phyloP scores from a whole-genome alignment of 306 rosid species.

The Prinsepia uniflora region DNA sequence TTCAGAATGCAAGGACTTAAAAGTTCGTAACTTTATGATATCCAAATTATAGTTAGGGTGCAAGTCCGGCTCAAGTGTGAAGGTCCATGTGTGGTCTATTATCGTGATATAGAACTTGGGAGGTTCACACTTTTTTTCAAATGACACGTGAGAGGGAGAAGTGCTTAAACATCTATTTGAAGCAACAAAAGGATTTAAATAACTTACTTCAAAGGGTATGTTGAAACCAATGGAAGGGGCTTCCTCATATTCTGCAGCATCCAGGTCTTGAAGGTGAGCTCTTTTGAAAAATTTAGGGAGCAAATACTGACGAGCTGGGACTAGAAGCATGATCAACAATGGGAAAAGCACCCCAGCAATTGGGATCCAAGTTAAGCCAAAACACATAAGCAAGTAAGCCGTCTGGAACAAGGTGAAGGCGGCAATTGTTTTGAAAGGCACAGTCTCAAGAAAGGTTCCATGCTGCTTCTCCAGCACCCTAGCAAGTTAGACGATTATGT shows the following conservation, averaged over 20 bases:
- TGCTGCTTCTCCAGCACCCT: slow-evolving; percentile 81
- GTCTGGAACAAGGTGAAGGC: slow-evolving; percentile 83
- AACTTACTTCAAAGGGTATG: slow-evolving; percentile 68
- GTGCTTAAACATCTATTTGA: slow-evolving; percentile 1
- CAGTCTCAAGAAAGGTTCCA: slow-evolving; percentile 75
- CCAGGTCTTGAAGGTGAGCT: slow-evolving; percentile 89
- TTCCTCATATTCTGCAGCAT: slow-evolving; percentile 87
- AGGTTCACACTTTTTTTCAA: not conserved
- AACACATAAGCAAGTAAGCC: slow-evolving; percentile 78
- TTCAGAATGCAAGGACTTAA: not conserved
- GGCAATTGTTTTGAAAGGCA: slow-evolving; percentile 80
- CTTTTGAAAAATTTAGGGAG: slow-evolving; percentile 83
- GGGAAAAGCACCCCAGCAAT: slow-evolving; percentile 96
- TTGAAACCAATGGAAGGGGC: slow-evolving; percentile 75
- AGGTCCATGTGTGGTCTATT: not conserved
- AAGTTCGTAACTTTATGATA: not conserved
- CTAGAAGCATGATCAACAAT: slow-evolving; percentile 92
- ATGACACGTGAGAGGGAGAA: not conserved
- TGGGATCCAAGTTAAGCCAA: slow-evolving; percentile 94
- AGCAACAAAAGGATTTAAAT: slow-evolving; percentile 9
- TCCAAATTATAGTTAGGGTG: not conserved
- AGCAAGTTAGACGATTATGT: slow-evolving; percentile 18
- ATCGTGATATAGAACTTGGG: not conserved
- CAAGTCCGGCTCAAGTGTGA: not conserved
- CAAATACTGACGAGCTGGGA: slow-evolving; percentile 79